Evolutionary conservation across 2,329 filamentous ascomycete species (phyloP).

Genomic region (Hirsutella rhossiliensis): DNA sequence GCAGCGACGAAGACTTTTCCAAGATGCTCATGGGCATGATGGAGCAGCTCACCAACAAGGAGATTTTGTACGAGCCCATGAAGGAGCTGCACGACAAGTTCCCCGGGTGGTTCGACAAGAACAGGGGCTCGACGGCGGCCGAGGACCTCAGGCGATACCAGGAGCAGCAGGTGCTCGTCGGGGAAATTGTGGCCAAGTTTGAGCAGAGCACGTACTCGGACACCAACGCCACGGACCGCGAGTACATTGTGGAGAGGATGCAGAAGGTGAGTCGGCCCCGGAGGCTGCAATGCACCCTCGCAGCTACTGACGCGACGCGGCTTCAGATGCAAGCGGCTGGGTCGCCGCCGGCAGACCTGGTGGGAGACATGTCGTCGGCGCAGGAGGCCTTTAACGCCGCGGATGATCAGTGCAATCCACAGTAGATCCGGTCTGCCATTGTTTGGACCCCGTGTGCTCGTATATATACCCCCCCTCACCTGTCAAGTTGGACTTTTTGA

Average conservation of each 20-base stretch:
- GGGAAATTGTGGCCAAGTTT: slow-evolving; percentile 81
- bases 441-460: not conserved
- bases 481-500: not conserved
- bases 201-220: slow-evolving; percentile 74
- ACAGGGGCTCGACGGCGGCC: slow-evolving; percentile 49
- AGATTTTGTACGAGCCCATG: slow-evolving; percentile 97
- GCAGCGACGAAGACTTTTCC: slow-evolving; percentile 70
- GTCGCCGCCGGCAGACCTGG: slow-evolving; percentile 78
- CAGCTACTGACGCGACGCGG: not conserved
- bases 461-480: not conserved
- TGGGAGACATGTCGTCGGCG: slow-evolving; percentile 78
- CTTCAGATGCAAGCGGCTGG: slow-evolving; percentile 90
- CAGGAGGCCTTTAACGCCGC: slow-evolving; percentile 55
- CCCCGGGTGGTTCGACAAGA: slow-evolving; percentile 75
- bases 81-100: slow-evolving; percentile 93
- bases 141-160: slow-evolving; percentile 73
- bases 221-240: slow-evolving; percentile 65
- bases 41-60: slow-evolving; percentile 97
- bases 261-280: slow-evolving; percentile 58
- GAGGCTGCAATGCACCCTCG: too few relatives aligned
- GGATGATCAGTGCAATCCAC: slow-evolving; percentile 51
- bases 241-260: slow-evolving; percentile 96
- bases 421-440: slow-evolving; percentile 27
- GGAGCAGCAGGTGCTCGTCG: slow-evolving; percentile 67
- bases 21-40: slow-evolving; percentile 97